phyloP scores from a whole-genome alignment of 2,329 filamentous ascomycete species.

The Epichloe gansuensis region DNA sequence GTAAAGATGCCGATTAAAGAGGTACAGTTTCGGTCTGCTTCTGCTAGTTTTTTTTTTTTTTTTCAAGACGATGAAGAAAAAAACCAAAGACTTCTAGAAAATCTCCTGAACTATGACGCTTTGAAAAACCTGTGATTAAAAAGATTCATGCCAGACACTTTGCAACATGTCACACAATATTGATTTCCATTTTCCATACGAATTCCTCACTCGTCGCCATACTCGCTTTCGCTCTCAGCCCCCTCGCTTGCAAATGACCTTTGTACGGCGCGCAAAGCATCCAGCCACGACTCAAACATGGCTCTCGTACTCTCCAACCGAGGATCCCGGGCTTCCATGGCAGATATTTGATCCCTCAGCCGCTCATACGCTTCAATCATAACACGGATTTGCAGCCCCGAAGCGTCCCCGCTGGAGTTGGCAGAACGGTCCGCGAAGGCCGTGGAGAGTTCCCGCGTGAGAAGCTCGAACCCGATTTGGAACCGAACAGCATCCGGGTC shows the following conservation, averaged over 20 bases:
- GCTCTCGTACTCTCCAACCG: slow-evolving; percentile 17
- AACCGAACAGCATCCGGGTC: slow-evolving; percentile 28
- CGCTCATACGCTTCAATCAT: slow-evolving; percentile 49
- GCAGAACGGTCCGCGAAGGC: slow-evolving; percentile 20
- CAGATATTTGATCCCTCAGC: slow-evolving; percentile 33
- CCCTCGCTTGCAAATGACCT: slow-evolving; percentile 13
- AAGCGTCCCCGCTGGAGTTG: slow-evolving; percentile 20
- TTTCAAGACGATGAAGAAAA: too few relatives aligned
- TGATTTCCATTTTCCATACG: too few relatives aligned
- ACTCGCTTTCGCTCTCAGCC: slow-evolving; percentile 17
- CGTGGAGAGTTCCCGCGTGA: slow-evolving; percentile 36
- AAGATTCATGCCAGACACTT: too few relatives aligned
- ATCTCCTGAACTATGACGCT: too few relatives aligned
- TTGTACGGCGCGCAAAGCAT: slow-evolving; percentile 36
- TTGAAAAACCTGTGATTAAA: too few relatives aligned
- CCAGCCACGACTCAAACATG: slow-evolving; percentile 40
- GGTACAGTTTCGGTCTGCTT: too few relatives aligned
- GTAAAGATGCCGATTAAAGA: too few relatives aligned
- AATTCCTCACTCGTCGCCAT: slow-evolving; percentile 11
- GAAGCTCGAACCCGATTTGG: slow-evolving; percentile 38
- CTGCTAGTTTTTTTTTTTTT: too few relatives aligned
- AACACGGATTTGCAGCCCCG: slow-evolving; percentile 39
- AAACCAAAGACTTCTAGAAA: too few relatives aligned
- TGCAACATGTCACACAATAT: too few relatives aligned
- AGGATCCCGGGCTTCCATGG: slow-evolving; percentile 20